phyloP scores from a whole-genome alignment of 352 stramenopile genomes.

The Pythium apleroticum region DNA sequence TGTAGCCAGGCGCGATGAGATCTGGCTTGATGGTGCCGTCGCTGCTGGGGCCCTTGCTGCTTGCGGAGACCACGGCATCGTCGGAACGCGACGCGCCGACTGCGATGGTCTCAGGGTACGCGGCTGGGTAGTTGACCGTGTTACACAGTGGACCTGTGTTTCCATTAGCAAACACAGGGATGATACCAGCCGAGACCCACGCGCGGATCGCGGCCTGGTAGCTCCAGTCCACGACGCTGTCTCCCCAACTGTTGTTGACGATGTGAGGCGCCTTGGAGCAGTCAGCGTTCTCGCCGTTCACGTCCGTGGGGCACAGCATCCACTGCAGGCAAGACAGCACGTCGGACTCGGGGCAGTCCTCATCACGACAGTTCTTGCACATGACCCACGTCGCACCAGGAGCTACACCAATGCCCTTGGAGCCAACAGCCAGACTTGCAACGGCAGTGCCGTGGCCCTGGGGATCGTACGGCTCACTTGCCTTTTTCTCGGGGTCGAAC shows the following conservation, averaged over 20 bases:
- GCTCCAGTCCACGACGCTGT: slow-evolving; percentile 15
- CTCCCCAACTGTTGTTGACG: slow-evolving; percentile 33
- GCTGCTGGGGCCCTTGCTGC: slow-evolving; percentile 32
- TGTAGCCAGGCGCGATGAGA: slow-evolving; percentile 29
- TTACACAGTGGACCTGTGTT: slow-evolving; percentile 26
- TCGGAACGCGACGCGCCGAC: slow-evolving; percentile 20
- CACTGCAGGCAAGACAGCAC: slow-evolving; percentile 32
- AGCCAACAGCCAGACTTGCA: slow-evolving; percentile 12
- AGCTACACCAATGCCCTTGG: slow-evolving; percentile 14
- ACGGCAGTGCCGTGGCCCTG: slow-evolving; percentile 22
- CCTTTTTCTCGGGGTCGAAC: slow-evolving; percentile 34
- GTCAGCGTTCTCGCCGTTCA: slow-evolving; percentile 29
- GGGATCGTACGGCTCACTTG: slow-evolving; percentile 20
- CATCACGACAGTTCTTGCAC: slow-evolving; percentile 30
- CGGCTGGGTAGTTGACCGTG: slow-evolving; percentile 25
- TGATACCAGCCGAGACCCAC: slow-evolving; percentile 29
- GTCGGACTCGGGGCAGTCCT: slow-evolving; percentile 27
- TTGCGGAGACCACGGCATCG: slow-evolving; percentile 25
- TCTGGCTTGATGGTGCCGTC: slow-evolving; percentile 33
- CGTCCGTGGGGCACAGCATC: slow-evolving; percentile 33
- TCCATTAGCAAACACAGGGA: slow-evolving; percentile 29
- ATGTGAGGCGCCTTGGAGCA: slow-evolving; percentile 29
- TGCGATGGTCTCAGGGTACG: slow-evolving; percentile 17
- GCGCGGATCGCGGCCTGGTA: slow-evolving; percentile 20
- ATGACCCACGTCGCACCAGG: slow-evolving; percentile 21